Evolutionary conservation across 768 basidiomycete species (phyloP).

Genomic region (Lactifluus subvellereus): DNA sequence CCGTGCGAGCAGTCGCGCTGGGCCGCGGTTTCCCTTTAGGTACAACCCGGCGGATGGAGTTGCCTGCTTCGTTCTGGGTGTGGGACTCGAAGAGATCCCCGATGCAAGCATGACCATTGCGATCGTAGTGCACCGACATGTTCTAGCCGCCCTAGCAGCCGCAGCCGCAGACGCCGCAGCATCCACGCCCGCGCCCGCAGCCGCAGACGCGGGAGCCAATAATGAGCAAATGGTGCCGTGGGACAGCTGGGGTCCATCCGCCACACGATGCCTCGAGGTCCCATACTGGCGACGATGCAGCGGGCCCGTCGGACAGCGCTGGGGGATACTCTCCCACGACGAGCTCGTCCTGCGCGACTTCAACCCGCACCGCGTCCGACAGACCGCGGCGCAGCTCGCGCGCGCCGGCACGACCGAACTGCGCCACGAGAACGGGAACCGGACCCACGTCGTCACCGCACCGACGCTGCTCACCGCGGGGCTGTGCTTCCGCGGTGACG

Average conservation of each 20-base stretch:
- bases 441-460: conserved; percentile 7
- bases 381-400: neutral
- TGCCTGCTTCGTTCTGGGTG: conserved; percentile 12
- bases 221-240: neutral
- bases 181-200: neutral
- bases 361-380: conserved; percentile 12
- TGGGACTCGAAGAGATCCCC: conserved; percentile 14
- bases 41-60: conserved; percentile 4
- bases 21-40: neutral
- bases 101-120: conserved; percentile 12
- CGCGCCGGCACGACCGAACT: neutral
- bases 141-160: conserved; percentile 1
- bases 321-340: conserved; percentile 1
- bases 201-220: neutral
- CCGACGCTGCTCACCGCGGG: conserved; percentile 13
- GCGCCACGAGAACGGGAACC: conserved; percentile 10
- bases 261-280: conserved; percentile 7
- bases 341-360: neutral
- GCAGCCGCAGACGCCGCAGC: neutral
- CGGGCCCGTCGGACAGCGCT: conserved; percentile 5
- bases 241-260: neutral
- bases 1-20: neutral
- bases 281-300: conserved; percentile 5
- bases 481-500: conserved; percentile 13
- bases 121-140: conserved; percentile 7